Evolutionary conservation across 306 rosid genomes (phyloP).

Genomic region (Cotoneaster glaucophyllus): DNA sequence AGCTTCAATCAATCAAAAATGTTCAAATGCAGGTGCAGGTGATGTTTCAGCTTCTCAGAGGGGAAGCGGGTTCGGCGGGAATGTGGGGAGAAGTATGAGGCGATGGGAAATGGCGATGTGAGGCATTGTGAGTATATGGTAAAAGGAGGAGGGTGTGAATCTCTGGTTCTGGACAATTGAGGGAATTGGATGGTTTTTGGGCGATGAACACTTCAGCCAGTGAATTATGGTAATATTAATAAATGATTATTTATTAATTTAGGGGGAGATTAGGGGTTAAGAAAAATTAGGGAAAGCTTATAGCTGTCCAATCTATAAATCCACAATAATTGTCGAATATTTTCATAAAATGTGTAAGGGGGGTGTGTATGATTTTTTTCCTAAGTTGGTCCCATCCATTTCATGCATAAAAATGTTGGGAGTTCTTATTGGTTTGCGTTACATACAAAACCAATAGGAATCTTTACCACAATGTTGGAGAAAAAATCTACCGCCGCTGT

Average conservation of each 20-base stretch:
- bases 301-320: background rate
- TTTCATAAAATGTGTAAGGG: background rate
- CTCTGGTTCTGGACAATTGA: constrained; percentile 4
- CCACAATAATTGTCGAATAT: background rate
- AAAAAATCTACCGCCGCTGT: no score
- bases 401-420: no score
- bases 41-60: background rate
- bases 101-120: background rate
- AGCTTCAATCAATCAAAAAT: background rate
- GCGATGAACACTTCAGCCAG: constrained; percentile 1
- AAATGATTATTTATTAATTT: background rate
- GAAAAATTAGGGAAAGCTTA: background rate
- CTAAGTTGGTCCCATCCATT: no score
- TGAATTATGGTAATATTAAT: constrained; percentile 19
- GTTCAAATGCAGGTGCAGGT: background rate
- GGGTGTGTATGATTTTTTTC: background rate
- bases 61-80: constrained; percentile 4
- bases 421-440: no score
- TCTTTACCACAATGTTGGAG: background rate
- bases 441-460: background rate
- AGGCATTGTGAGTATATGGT: background rate
- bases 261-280: background rate
- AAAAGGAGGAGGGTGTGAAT: background rate
- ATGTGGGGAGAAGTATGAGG: background rate
- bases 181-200: constrained; percentile 5